Base-by-base conservation (phyloP, 2,329 filamentous ascomycete species). In the Gyromitra esculenta region DNA sequence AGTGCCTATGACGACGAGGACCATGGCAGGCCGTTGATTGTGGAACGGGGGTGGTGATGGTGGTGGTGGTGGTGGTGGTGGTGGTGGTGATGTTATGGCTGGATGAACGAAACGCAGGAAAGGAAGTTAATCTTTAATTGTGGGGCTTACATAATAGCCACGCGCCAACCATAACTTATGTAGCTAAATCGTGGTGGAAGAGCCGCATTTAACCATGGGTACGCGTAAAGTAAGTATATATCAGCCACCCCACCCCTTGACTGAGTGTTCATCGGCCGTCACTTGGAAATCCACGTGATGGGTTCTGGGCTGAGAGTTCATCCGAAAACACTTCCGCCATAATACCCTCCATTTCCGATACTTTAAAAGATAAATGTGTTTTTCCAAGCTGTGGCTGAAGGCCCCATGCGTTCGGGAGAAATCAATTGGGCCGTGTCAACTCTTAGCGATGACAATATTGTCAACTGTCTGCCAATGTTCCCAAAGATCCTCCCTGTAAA, bases 1-100 rank as follows among this genome's bases (percentile, higher is more conserved):
- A 67, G 87, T 86, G 73, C 84, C 84, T 70, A 83, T 82, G 9
- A 85, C 84, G 52, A 86, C 82, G 73, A 86, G 83, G 73, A 86
- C 84, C 80, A 86, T 85, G 84, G n/a, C 35, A 5, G n/a, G 25
- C 31, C 6, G 57, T 56, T 41, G 25, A 31, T 13, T 31, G 37
- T n/a, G 25, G n/a, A 31, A 39, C 21, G 54, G 41, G 8, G 59
- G 41, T 8, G 41, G 9, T 13, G 6, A 7, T 13, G 48, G 35
- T 41, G 35, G 43, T 13, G 41, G 39, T 25, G 13, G 66, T 48
- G 37, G 13, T 37, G 5, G 59, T 41, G 62, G 21, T 31, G 37
- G 45, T 71, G 25, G 31, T 18, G 18, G 21, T 63, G 37, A 57
- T n/a, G n/a, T 35, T n/a, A 37, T 4, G 4, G 25, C 25, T 31